Conservation (phyloP, 805 yeast species). For the Ogataea ganodermae region DNA sequence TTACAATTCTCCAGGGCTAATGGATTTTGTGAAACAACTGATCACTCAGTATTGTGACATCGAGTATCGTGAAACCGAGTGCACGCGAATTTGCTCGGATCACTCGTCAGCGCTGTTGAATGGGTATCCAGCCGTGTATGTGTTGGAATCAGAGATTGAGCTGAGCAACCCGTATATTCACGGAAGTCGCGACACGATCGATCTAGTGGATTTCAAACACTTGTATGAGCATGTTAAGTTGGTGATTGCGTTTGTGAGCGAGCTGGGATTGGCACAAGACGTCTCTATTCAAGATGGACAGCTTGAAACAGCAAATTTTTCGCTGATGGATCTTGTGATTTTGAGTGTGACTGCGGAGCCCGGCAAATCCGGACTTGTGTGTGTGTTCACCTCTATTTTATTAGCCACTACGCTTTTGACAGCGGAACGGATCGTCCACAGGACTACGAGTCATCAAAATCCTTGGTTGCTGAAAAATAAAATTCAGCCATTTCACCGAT, state of each 20-base stretch:
- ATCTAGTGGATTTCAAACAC: constrained; percentile 74
- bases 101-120: constrained; percentile 81
- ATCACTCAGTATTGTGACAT: constrained; percentile 65
- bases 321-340: constrained; percentile 18
- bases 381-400: not conserved
- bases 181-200: constrained; percentile 76
- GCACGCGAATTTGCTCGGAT: constrained; percentile 95
- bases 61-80: constrained; percentile 69
- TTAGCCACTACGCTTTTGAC: not conserved
- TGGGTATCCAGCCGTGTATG: constrained; percentile 85
- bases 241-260: constrained; percentile 71
- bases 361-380: not conserved
- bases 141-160: constrained; percentile 73
- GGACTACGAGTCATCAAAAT: not conserved
- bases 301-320: constrained; percentile 16
- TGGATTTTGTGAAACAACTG: constrained; percentile 60
- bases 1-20: constrained; percentile 56
- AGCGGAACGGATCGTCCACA: not conserved
- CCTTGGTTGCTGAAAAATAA: not conserved
- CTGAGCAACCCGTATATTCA: constrained; percentile 73
- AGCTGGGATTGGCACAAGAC: constrained; percentile 46
- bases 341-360: constrained; percentile 10
- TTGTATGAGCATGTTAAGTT: constrained; percentile 79
- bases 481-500: constrained; percentile 5
- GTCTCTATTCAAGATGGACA: not conserved